Base-by-base conservation (phyloP, 306 rosid species). In the Fragaria nilgerrensis region DNA sequence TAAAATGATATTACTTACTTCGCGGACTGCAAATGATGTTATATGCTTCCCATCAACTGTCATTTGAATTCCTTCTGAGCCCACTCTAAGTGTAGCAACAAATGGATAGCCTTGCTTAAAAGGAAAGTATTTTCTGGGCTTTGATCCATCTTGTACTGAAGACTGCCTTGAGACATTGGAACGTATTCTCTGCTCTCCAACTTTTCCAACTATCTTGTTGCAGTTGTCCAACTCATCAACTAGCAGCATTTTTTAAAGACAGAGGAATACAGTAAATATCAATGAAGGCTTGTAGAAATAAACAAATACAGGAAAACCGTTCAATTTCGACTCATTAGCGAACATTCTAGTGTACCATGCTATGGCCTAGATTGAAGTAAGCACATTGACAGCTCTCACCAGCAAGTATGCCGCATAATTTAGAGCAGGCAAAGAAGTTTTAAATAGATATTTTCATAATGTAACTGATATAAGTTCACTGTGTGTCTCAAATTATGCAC, bases 141-240 rank as follows among this genome's bases (percentile, higher is more conserved):
- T 85, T 39, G 89, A 84, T 75, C 82, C 89, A 19, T 83, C 91
- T 80, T 87, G 90, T 13, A 74, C 59, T 67, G 90, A 82, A 69
- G 82, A 84, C 80, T 23, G 80, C 76, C 85, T 88, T 78, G 96
- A 88, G 68, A 74, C 78, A 80, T 85, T 89, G 76, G 90, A 82
- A 82, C 68, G 75, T 44, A 66, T 82, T 67, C 85, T 80, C 65
- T 79, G 89, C 81, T 84, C 87, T 75, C 79, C 89, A 75, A 78
- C 74, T 82, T 86, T 85, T 70, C 99, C 98, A 13, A 96, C 93
- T 41, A 92, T 86, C 94, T 90, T 96, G 88, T 89, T 96, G 88
- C 99, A 96, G 85, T 87, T 89, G 77, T 93, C 98, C 93, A 96
- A 76, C 69, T 96, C 99, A 87, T 96, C 99, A 83, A 96, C 99